phyloP scores from a whole-genome alignment of 345 rosid species.

The Mallotus nudiflorus region DNA sequence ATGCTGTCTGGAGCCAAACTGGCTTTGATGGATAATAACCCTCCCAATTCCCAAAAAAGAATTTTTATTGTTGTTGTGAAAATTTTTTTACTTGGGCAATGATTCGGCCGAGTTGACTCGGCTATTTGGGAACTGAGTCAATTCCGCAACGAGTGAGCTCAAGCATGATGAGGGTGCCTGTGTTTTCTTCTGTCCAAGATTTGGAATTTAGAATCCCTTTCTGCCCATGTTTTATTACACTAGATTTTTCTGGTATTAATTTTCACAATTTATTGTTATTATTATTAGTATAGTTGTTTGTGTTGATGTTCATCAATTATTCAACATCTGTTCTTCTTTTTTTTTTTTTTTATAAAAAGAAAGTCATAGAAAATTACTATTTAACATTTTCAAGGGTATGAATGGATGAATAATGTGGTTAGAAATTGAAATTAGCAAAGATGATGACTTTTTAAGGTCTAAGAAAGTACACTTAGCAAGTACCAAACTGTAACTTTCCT shows the following conservation, averaged over 20 bases:
- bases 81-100: slow-evolving; percentile 28
- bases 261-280: background rate
- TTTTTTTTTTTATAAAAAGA: background rate
- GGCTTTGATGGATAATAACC: slow-evolving; percentile 30
- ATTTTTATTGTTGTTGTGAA: background rate
- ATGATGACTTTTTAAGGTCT: no score
- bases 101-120: slow-evolving; percentile 44
- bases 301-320: no score
- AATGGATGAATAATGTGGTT: no score
- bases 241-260: background rate
- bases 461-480: background rate
- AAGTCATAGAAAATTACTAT: no score
- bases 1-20: slow-evolving; percentile 80
- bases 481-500: background rate
- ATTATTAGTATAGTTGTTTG: background rate
- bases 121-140: slow-evolving; percentile 19
- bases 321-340: no score
- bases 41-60: no score
- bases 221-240: background rate
- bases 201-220: slow-evolving; percentile 12
- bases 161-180: slow-evolving; percentile 20
- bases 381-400: no score
- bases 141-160: slow-evolving; percentile 45
- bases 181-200: background rate
- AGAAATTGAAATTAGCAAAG: no score